Evolutionary conservation across 2,329 filamentous ascomycete genomes (phyloP), one percentile per base, ranked within the genome.

Genomic region (Venturia carpophila): DNA sequence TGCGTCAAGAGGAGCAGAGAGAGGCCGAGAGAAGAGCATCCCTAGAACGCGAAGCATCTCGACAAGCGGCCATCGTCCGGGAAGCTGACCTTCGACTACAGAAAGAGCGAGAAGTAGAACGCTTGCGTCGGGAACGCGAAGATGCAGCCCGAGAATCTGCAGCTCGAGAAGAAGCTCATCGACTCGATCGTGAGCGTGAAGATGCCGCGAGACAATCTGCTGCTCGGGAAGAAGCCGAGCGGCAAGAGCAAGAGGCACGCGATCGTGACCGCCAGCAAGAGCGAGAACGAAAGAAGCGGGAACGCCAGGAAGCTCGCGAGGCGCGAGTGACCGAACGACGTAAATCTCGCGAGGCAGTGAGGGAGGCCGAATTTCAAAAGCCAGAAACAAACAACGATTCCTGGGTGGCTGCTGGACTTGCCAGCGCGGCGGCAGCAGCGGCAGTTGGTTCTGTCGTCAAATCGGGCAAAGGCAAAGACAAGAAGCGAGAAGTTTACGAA

Each of bases 341-440:
- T 19, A 24, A 30, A 47, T 3, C 24, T 24, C 63, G 63, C 45
- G 72, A 74, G 55, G 68, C 66, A 41, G 71, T 73, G 56, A 74
- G 74, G 52, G 73, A 76, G 60, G 68, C 70, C 27, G 73, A 76
- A 62, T 67, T 75, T 15, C 67, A 72, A 63, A 70, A 73, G 7
- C 72, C 73, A 15, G 75, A 73, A 47, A 71, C 71, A 24, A 71
- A 75, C 6, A n/a, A 55, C 2, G 64, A 60, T 24, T 65, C 70
- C 4, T 78, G 75, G 76, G 73, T 74, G 37, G 75, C 73, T 42
- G 74, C 72, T 37, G 74, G 72, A 7, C 69, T 72, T 62, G 74
- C 72, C 61, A 66, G 64, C 19, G 74, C 72, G 39, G 69, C 71
- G 9, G 74, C 72, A 39, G 74, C 72, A 45, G 72, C 73, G 19